Evolutionary conservation across 805 yeast genomes (phyloP).

Genomic region (Suhomyces sp.): DNA sequence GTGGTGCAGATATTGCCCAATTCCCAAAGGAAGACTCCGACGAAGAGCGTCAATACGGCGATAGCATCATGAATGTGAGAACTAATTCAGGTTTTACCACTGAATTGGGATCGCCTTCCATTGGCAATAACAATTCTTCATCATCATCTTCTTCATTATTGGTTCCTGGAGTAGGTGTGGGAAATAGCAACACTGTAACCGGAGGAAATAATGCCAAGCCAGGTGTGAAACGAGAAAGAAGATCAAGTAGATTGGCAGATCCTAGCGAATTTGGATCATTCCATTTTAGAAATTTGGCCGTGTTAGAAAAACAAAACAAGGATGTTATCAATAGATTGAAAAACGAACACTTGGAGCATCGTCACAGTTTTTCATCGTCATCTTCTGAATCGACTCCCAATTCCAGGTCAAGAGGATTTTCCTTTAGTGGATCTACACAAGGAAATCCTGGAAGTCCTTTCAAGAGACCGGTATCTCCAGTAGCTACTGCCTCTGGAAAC

Average conservation of each 20-base stretch:
- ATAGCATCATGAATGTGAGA: not conserved
- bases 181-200: slow-evolving; percentile 7
- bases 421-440: slow-evolving; percentile 20
- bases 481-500: slow-evolving; percentile 11
- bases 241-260: slow-evolving; percentile 72
- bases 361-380: slow-evolving; percentile 48
- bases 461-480: slow-evolving; percentile 50
- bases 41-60: slow-evolving; percentile 23
- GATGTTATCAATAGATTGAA: slow-evolving; percentile 87
- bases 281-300: slow-evolving; percentile 83
- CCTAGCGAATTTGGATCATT: slow-evolving; percentile 88
- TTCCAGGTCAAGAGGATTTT: slow-evolving; percentile 33
- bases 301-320: slow-evolving; percentile 89
- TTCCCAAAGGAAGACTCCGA: slow-evolving; percentile 53
- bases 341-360: slow-evolving; percentile 72
- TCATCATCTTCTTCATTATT: slow-evolving; percentile 11
- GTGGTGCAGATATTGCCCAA: slow-evolving; percentile 78
- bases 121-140: slow-evolving; percentile 5
- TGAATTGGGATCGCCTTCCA: slow-evolving; percentile 16
- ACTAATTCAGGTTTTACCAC: slow-evolving; percentile 6
- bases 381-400: slow-evolving; percentile 45
- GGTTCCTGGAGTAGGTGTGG: slow-evolving; percentile 14
- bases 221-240: slow-evolving; percentile 54
- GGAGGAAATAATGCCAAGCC: slow-evolving; percentile 10
- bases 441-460: slow-evolving; percentile 28